Evolutionary conservation across 768 basidiomycete genomes (phyloP).

Genomic region (Boletus rubescentipes): DNA sequence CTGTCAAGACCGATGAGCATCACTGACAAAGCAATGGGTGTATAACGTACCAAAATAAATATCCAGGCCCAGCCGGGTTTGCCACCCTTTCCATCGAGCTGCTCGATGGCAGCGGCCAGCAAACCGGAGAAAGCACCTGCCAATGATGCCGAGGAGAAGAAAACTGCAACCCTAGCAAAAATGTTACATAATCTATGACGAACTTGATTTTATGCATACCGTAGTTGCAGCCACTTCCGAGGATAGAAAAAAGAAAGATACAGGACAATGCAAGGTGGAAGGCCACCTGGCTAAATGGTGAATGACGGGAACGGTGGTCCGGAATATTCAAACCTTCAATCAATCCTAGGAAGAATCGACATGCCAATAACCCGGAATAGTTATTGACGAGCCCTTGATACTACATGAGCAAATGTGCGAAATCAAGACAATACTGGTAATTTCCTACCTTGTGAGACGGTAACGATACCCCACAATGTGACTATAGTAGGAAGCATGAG

Average conservation of each 20-base stretch:
- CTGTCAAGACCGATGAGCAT: constrained; percentile 9
- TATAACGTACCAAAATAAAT: constrained; percentile 43
- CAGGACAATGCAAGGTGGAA: constrained; percentile 55
- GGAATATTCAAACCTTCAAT: constrained; percentile 47
- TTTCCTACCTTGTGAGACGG: not conserved
- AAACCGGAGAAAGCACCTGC: constrained; percentile 61
- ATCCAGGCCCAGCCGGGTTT: constrained; percentile 62
- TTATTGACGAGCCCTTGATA: constrained; percentile 42
- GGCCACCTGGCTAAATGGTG: constrained; percentile 40
- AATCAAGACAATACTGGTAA: not conserved
- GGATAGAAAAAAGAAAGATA: constrained; percentile 52
- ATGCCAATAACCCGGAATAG: constrained; percentile 53
- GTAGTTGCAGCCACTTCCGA: constrained; percentile 24
- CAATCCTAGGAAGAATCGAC: constrained; percentile 49
- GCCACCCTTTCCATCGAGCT: constrained; percentile 52
- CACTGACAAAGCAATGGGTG: not conserved
- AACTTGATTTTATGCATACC: not conserved
- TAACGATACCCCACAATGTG: not conserved
- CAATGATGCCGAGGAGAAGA: constrained; percentile 41
- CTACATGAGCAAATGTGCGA: not conserved
- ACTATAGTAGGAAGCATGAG: not conserved
- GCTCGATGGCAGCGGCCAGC: constrained; percentile 53
- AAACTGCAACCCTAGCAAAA: constrained; percentile 34
- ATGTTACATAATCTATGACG: constrained; percentile 1
- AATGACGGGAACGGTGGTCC: not conserved